Evolutionary conservation across 2,329 filamentous ascomycete genomes (phyloP).

Genomic region (Microdochium trichocladiopsis): DNA sequence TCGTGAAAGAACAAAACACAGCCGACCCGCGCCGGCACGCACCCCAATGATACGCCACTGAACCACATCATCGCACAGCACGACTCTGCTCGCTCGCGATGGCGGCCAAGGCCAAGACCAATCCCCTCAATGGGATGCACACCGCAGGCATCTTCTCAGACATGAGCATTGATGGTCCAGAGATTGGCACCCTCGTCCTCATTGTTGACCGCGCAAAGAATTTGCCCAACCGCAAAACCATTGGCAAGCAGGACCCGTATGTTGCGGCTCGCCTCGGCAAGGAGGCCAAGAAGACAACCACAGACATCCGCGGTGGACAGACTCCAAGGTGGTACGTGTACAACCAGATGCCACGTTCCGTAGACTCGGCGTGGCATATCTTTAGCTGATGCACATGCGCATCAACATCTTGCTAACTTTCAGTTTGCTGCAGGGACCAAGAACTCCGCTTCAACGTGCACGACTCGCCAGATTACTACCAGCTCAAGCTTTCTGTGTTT

Average conservation of each 20-base stretch:
- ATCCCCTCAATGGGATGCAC: slow-evolving; percentile 59
- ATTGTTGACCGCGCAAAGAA: slow-evolving; percentile 96
- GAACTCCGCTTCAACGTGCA: slow-evolving; percentile 94
- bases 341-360: neutral
- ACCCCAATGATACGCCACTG: neutral
- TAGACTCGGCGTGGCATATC: too few species aligned
- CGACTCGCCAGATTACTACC: slow-evolving; percentile 93
- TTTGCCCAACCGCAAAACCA: slow-evolving; percentile 89
- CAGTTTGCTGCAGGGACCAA: slow-evolving; percentile 66
- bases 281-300: slow-evolving; percentile 94
- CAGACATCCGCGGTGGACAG: slow-evolving; percentile 88
- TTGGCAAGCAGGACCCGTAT: slow-evolving; percentile 98
- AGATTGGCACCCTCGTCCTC: slow-evolving; percentile 87
- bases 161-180: slow-evolving; percentile 85
- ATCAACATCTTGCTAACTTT: slow-evolving; percentile 7
- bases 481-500: slow-evolving; percentile 91
- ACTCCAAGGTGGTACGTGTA: slow-evolving; percentile 81
- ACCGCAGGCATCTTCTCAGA: slow-evolving; percentile 92
- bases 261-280: slow-evolving; percentile 91
- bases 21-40: neutral
- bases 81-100: neutral
- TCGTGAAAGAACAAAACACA: neutral
- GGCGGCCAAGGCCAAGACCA: slow-evolving; percentile 39
- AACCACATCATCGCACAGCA: neutral
- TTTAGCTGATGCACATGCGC: neutral